A percentile compares a stretch with the other conserved stretches of the same genome.
phyloP scores from a whole-genome alignment of 257 asterid genomes.

The Ligustrum vulgare region DNA sequence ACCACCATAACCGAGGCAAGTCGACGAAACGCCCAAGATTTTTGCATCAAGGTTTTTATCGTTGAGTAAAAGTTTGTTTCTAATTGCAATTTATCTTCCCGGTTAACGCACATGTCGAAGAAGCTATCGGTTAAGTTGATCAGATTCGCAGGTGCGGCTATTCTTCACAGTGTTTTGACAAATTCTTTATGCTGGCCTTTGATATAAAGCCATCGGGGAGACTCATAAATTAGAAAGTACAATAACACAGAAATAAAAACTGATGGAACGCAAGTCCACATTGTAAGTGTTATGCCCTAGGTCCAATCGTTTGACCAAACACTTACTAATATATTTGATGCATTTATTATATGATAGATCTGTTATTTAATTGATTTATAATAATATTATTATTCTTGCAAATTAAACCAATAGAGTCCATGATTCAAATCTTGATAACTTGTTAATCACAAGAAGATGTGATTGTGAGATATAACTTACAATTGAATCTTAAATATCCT shows the following conservation, averaged over 20 bases:
- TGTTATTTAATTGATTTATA: too few species aligned
- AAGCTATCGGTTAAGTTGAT: conserved; percentile 43
- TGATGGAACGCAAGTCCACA: conserved; percentile 51
- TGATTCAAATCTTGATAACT: too few species aligned
- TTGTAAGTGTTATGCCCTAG: too few species aligned
- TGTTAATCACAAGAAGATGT: too few species aligned
- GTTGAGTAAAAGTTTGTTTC: conserved; percentile 45
- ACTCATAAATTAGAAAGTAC: conserved; percentile 41
- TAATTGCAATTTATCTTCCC: conserved; percentile 11
- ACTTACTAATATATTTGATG: too few species aligned
- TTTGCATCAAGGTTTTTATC: conserved; percentile 35
- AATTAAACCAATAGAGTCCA: too few species aligned
- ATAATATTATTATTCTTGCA: too few species aligned
- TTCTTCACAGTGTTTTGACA: conserved; percentile 39
- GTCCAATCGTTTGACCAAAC: too few species aligned
- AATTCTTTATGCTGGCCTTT: conserved; percentile 55
- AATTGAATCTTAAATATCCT: too few species aligned
- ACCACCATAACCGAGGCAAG: conserved; percentile 43
- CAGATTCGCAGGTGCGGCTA: conserved; percentile 33
- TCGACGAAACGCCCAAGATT: conserved; percentile 48
- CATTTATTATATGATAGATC: too few species aligned
- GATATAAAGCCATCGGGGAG: conserved; percentile 77
- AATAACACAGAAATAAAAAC: conserved; percentile 33
- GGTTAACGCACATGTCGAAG: conserved; percentile 29
- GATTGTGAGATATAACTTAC: too few species aligned